A percentile compares a stretch with the other conserved stretches of the same genome.
These are phyloP conservation scores for Dothideomycetes sp. DNA, from an alignment of 2,329 filamentous ascomycete species.

Conservation along the genomic window DNA sequence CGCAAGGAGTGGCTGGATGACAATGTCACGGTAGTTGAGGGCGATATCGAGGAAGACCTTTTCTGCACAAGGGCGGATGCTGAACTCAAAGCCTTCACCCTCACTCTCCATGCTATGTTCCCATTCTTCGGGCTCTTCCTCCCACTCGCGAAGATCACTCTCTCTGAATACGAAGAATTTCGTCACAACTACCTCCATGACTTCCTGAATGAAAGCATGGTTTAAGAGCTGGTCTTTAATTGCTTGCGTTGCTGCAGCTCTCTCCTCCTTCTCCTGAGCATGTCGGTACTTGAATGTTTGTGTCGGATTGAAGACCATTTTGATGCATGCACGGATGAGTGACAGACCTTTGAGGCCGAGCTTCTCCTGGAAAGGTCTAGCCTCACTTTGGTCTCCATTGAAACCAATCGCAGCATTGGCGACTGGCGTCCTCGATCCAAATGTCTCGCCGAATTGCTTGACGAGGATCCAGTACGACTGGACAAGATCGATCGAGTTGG, in stretches of 20 bases:
- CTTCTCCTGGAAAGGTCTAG: conserved; percentile 52
- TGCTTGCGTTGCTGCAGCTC: conserved; percentile 54
- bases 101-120: conserved; percentile 75
- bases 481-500: conserved; percentile 66
- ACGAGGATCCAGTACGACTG: conserved; percentile 79
- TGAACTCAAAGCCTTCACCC: conserved; percentile 81
- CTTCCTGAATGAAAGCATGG: conserved; percentile 63
- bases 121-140: conserved; percentile 92
- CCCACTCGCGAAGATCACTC: conserved; percentile 81
- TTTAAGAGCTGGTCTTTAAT: conserved; percentile 68
- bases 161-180: conserved; percentile 81
- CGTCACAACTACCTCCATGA: conserved; percentile 76
- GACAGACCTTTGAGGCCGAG: conserved; percentile 75
- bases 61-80: conserved; percentile 83
- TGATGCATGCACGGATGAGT: conserved; percentile 69
- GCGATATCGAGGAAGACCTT: conserved; percentile 88
- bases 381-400: conserved; percentile 30
- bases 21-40: conserved; percentile 73
- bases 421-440: conserved; percentile 43
- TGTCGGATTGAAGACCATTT: conserved; percentile 70
- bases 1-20: conserved; percentile 65
- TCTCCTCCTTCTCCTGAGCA: conserved; percentile 63
- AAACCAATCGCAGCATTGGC: conserved; percentile 32
- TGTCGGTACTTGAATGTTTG: conserved; percentile 78
- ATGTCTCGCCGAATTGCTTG: conserved; percentile 63